Evolutionary conservation across 306 rosid genomes (phyloP).

Genomic region (Neltuma alba): DNA sequence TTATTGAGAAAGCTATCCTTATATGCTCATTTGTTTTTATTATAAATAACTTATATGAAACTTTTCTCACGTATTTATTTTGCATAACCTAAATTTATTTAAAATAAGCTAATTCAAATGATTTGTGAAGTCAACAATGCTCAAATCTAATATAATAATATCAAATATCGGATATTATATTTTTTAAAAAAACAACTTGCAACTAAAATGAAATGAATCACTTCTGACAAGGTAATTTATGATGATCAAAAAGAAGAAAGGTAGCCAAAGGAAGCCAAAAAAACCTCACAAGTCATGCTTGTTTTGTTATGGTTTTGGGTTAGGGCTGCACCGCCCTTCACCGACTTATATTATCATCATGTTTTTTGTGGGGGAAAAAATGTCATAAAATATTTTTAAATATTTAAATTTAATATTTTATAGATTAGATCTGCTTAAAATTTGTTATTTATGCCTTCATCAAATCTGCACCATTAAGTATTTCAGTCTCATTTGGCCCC

Average conservation of each 20-base stretch:
- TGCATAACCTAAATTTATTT: no score
- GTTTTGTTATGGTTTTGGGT: not conserved
- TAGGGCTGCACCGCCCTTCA: conserved; percentile 41
- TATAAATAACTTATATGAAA: no score
- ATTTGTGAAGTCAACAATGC: no score
- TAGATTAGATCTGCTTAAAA: not conserved
- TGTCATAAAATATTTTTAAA: not conserved
- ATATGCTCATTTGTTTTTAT: no score
- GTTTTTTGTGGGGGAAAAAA: conserved; percentile 3
- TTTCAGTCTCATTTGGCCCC: conserved; percentile 54
- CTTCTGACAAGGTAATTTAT: conserved; percentile 14
- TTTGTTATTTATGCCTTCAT: not conserved
- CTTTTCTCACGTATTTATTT: no score
- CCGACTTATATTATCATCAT: conserved; percentile 36
- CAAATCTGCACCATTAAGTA: conserved; percentile 45
- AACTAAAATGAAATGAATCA: not conserved
- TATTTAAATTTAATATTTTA: not conserved
- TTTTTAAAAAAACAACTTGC: not conserved
- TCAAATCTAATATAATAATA: no score
- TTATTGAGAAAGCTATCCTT: no score
- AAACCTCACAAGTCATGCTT: not conserved
- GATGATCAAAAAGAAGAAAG: not conserved
- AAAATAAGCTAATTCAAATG: no score
- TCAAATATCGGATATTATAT: no score
- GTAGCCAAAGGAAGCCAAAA: conserved; percentile 25